Base-by-base conservation (phyloP, 805 yeast species). In the Sugiyamaella marilandica region DNA sequence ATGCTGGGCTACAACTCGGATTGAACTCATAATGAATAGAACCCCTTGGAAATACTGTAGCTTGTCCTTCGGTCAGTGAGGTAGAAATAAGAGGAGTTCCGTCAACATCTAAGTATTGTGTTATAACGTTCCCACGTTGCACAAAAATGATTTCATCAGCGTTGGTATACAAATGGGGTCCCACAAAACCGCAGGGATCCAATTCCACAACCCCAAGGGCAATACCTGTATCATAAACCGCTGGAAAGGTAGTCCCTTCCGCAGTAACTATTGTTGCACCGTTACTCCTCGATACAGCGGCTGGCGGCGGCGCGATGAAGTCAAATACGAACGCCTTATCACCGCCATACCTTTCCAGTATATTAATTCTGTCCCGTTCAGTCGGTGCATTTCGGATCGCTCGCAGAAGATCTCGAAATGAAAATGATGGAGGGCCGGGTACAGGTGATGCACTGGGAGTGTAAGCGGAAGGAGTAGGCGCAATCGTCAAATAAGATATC, bases 11-110 rank as follows among this genome's bases (percentile, higher is more conserved):
- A 33, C 62, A 59, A 26, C 58, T 55, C 9, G 62, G 62, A 47
- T 59, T 59, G 49, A 43, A 47, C 45, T 51, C 59, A 50, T 41
- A 56, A 34, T 56, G 62, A 14, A 59, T 18, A 7, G 62, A 50
- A 9, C 61, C 61, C 37, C 52, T 50, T 8, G 62, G 62, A 51
- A 57, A 59, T 10, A 57, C 35, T 8, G 58, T 58, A 10, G 54
- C 41, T 41, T 56, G 58, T n/a, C n/a, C 32, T 31, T 51, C 36
- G 14, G 48, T 14, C 37, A 59, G 45, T 13, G 44, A 31, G 37
- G 50, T 56, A 10, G 61, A 41, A 18, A 59, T 47, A 10, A 47
- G 18, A 3, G 56, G 59, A 2, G 45, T 34, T 18, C 55, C 54
- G 10, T 14, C 36, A 13, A 51, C 61, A 16, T 34, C 45, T 18